Evolutionary conservation across 208 protist species (phyloP), one percentile per base, ranked within the genome.

Genomic region (Trypanosoma rangeli): DNA sequence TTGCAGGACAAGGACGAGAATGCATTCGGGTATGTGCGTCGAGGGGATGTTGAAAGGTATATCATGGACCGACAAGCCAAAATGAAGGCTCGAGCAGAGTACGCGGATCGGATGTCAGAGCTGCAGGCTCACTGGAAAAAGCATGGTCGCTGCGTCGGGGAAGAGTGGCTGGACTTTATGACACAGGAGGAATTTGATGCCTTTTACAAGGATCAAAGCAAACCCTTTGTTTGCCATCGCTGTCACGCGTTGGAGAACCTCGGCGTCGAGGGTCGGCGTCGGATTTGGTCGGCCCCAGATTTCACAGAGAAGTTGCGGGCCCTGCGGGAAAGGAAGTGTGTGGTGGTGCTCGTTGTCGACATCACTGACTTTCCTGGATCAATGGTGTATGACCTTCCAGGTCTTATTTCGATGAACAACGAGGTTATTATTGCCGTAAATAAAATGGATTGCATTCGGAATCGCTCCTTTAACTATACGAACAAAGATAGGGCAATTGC

Each of bases 111-210:
- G 52, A 95, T 95, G 89, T 81, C 87, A 26, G 88, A 95, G 76
- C 78, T 97, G 48, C 88, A 94, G 74, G 74, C 82, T 13, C 92
- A 97, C 74, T 97, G 92, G 90, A 71, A 82, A 65, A 95, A 93
- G 70, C 73, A 97, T 77, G 90, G 90, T n/a, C 87, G 89, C n/a
- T 83, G 82, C 56, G 89, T 95, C 16, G 92, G 92, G 1, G 92
- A 97, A 78, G 89, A 97, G 73, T 97, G 92, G 92, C 77, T 97
- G 53, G 92, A 97, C 75, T 97, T 97, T 63, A 97, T 97, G 92
- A 97, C 92, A 20, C 89, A 97, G 70, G 89, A 97, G 37, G 89
- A 97, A 79, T 97, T 97, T 68, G 74, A 95, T 59, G 90, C 90
- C 22, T 94, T 95, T 70, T 95, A 97, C 78, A 82, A 79, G 60